Evolutionary conservation across 2,329 filamentous ascomycete species (phyloP), one percentile per base, ranked within the genome.

Genomic region (Xylaria sp.): DNA sequence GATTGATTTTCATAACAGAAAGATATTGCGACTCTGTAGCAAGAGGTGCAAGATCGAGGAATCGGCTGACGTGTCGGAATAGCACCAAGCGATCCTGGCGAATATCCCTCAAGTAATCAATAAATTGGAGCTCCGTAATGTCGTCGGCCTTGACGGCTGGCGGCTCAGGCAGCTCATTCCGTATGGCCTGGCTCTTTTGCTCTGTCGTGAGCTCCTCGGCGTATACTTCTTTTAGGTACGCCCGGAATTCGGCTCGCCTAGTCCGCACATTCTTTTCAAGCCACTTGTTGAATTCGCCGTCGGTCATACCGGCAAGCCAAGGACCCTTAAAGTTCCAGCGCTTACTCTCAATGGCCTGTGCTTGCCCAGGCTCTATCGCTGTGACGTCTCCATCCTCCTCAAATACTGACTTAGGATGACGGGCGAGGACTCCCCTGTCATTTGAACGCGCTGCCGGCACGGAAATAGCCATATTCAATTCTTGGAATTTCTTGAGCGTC

Each of bases 401-500:
- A 57, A 91, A 91, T 2, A 90, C 88, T 2, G 88, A 90, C 73
- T 80, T 83, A 55, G 77, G 78, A 31, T 33, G 15, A 67, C 10
- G 41, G 8, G 36, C 13, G 10, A 59, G 64, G 54, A 25, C 7
- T 71, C 46, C 75, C 20, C 75, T 74, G 1, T 66, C 66, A 2
- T 54, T 72, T n/a, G 69, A 1, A 13, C 69, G 48, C 4, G 59
- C 41, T 13, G 55, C 18, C 0, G 86, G 86, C 1, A 89, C 83
- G 20, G 90, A 87, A 68, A 97, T 83, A 6, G 93, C 89, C 63
- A 97, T 82, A 67, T 89, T 86, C 79, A 98, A 85, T 79, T 97
- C 93, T 78, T 94, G 91, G 83, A 92, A 98, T 84, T 98, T 98
- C 78, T 90, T 85, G 65, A 97, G 84, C 8, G 93, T 94, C 74